These are phyloP conservation scores for Psophocarpus tetragonolobus DNA, from an alignment of 306 rosid species.

Conservation along the genomic window DNA sequence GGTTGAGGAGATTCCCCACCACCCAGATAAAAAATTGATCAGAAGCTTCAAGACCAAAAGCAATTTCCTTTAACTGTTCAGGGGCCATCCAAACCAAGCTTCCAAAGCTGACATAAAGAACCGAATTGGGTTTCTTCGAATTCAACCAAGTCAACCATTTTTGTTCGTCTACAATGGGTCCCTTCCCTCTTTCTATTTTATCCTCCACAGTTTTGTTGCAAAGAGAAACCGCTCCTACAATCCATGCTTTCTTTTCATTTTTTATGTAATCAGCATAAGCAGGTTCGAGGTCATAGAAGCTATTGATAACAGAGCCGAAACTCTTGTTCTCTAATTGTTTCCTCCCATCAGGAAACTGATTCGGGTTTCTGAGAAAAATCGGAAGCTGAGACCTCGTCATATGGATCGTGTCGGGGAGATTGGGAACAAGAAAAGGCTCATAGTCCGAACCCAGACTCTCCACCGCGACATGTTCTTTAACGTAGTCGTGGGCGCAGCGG, in stretches of 20 bases:
- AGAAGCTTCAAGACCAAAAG: conserved; percentile 58
- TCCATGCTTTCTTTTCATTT: conserved; percentile 50
- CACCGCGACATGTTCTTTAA: conserved; percentile 29
- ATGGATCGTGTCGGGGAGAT: conserved; percentile 49
- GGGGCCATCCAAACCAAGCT: conserved; percentile 44
- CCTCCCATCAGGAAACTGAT: background rate
- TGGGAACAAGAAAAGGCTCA: conserved; percentile 50
- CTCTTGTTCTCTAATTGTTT: conserved; percentile 43
- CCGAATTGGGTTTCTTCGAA: conserved; percentile 54
- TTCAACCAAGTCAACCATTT: conserved; percentile 55
- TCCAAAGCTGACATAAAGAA: conserved; percentile 62
- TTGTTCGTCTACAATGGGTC: conserved; percentile 44
- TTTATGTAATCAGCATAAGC: conserved; percentile 46
- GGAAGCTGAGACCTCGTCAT: conserved; percentile 61
- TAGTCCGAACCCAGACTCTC: conserved; percentile 45
- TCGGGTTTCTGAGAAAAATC: conserved; percentile 16
- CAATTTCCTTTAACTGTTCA: conserved; percentile 56
- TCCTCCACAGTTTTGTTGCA: conserved; percentile 44
- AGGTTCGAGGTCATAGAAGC: conserved; percentile 59
- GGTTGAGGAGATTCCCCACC: conserved; percentile 39
- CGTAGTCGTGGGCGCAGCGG: conserved; percentile 42
- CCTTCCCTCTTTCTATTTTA: conserved; percentile 49
- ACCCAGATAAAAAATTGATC: conserved; percentile 67
- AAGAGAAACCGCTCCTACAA: conserved; percentile 63
- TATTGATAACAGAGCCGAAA: conserved; percentile 52